Evolutionary conservation across 2,329 filamentous ascomycete species (phyloP).

Genomic region (Arthrobotrys entomopaga): DNA sequence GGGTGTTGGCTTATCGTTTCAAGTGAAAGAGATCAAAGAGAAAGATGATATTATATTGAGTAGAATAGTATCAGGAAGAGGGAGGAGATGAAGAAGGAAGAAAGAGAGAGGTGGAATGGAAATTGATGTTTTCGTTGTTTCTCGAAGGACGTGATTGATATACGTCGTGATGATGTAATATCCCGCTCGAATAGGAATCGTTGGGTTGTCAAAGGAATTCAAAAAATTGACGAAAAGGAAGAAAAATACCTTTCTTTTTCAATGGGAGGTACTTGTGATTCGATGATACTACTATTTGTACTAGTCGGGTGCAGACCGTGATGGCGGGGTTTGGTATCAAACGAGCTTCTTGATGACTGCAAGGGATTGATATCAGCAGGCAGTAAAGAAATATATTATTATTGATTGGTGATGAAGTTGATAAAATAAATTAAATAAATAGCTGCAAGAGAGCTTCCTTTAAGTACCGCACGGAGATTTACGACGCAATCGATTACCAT

Average conservation of each 20-base stretch:
- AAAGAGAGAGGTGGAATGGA: background rate
- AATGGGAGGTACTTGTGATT: no score
- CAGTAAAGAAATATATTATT: no score
- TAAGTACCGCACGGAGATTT: slow-evolving; percentile 24
- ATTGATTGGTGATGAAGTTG: no score
- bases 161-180: slow-evolving; percentile 56
- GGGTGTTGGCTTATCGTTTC: background rate
- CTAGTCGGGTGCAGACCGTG: no score
- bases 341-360: no score
- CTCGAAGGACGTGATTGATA: slow-evolving; percentile 18
- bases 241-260: no score
- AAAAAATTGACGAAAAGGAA: background rate
- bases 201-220: slow-evolving; percentile 28
- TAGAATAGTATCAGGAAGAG: slow-evolving; percentile 12
- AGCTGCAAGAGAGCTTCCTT: slow-evolving; percentile 2
- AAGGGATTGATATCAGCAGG: no score
- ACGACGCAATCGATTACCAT: slow-evolving; percentile 9
- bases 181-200: slow-evolving; percentile 55
- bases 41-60: slow-evolving; percentile 1
- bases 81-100: slow-evolving; percentile 8
- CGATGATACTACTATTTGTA: no score
- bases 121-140: slow-evolving; percentile 4
- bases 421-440: background rate
- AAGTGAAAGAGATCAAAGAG: slow-evolving; percentile 8
- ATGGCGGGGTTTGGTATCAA: no score